phyloP scores from a whole-genome alignment of 306 rosid genomes.

The Notholithocarpus densiflorus region DNA sequence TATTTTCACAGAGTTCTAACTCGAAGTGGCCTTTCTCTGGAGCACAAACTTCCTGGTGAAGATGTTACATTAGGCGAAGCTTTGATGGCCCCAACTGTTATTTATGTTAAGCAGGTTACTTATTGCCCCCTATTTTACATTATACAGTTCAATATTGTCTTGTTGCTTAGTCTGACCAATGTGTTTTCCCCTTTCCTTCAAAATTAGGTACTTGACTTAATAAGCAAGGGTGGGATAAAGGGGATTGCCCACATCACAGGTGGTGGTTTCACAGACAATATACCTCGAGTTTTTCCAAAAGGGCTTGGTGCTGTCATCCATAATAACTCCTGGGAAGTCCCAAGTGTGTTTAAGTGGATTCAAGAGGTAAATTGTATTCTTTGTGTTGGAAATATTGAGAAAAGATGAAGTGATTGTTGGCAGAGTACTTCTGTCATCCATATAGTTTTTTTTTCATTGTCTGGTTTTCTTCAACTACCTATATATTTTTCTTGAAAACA shows the following conservation, averaged over 20 bases:
- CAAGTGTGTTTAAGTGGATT: slow-evolving; percentile 77
- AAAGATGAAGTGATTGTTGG: neutral
- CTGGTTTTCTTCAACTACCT: neutral
- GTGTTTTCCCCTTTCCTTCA: neutral
- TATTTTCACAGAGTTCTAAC: slow-evolving; percentile 56
- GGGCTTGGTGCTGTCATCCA: slow-evolving; percentile 73
- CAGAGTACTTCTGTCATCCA: neutral
- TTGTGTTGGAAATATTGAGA: neutral
- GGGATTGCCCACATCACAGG: slow-evolving; percentile 92
- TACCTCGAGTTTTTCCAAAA: slow-evolving; percentile 83
- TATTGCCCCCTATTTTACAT: neutral
- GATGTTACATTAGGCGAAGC: slow-evolving; percentile 68
- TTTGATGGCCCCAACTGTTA: slow-evolving; percentile 81
- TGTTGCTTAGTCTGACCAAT: neutral
- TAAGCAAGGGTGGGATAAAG: slow-evolving; percentile 80
- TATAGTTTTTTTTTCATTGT: neutral
- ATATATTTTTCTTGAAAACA: neutral
- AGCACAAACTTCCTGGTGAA: slow-evolving; percentile 67
- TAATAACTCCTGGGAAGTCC: slow-evolving; percentile 71
- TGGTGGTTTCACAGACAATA: slow-evolving; percentile 91
- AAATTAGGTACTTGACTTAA: slow-evolving; percentile 68
- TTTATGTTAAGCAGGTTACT: slow-evolving; percentile 86
- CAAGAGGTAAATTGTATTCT: slow-evolving; percentile 60
- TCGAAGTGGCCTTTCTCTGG: slow-evolving; percentile 63
- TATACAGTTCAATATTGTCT: neutral